Evolutionary conservation across 225 moss, liverwort and hornwort genomes (phyloP).

Genomic region (Sphagnum contortum): DNA sequence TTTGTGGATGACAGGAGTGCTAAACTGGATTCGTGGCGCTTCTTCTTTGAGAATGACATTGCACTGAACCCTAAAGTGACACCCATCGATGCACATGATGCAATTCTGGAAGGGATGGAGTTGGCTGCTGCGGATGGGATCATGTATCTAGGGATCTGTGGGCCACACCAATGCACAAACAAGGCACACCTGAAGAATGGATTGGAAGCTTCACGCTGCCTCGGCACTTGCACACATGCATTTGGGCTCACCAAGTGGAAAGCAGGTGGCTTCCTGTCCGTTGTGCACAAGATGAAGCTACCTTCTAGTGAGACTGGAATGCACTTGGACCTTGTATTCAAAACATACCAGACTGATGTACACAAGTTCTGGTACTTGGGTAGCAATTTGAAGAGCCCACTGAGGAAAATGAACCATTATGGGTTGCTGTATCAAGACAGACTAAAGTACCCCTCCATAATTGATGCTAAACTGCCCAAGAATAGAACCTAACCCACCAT

Average conservation of each 20-base stretch:
- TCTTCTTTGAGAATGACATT: conserved; percentile 51
- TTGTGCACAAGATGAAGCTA: conserved; percentile 15
- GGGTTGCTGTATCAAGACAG: conserved; percentile 53
- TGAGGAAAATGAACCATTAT: conserved; percentile 13
- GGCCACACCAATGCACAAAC: conserved; percentile 22
- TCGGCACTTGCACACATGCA: conserved; percentile 54
- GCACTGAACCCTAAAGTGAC: conserved; percentile 31
- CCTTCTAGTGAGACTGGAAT: conserved; percentile 5
- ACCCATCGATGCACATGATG: conserved; percentile 11
- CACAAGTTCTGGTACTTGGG: conserved; percentile 47
- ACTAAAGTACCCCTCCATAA: conserved; percentile 30
- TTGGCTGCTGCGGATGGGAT: conserved; percentile 35
- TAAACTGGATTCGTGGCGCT: conserved; percentile 27
- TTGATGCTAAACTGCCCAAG: conserved; percentile 5
- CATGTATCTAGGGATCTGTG: conserved; percentile 41
- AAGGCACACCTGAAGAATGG: conserved; percentile 7
- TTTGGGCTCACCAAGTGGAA: conserved; percentile 47
- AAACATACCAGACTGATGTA: conserved; percentile 26
- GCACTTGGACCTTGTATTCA: conserved; percentile 42
- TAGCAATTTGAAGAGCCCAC: conserved; percentile 39
- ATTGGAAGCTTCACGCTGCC: conserved; percentile 32
- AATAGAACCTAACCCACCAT: no score
- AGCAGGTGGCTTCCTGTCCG: conserved; percentile 16
- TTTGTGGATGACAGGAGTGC: conserved; percentile 27
- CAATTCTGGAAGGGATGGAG: conserved; percentile 27